phyloP scores from a whole-genome alignment of 805 yeast genomes.

The Spencermartinsiella europaea region DNA sequence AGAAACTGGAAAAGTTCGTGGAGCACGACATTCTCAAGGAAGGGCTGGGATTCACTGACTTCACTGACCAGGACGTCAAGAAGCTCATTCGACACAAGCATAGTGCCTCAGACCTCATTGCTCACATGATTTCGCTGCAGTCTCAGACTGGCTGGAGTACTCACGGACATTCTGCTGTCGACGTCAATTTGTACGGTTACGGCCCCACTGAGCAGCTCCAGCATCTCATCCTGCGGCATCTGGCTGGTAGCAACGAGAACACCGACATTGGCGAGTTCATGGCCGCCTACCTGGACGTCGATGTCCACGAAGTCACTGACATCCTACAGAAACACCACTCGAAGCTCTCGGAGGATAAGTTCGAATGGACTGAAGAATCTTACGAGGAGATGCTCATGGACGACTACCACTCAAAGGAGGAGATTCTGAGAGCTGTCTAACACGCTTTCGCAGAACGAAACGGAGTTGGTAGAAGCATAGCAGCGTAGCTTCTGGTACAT shows the following conservation, averaged over 20 bases:
- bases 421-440: not conserved
- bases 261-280: slow-evolving; percentile 76
- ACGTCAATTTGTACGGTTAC: slow-evolving; percentile 78
- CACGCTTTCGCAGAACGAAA: no score
- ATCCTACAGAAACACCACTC: slow-evolving; percentile 19
- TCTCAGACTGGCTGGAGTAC: slow-evolving; percentile 96
- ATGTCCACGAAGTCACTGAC: slow-evolving; percentile 27
- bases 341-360: slow-evolving; percentile 1
- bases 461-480: not conserved
- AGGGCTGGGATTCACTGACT: slow-evolving; percentile 65
- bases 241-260: slow-evolving; percentile 82
- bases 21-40: slow-evolving; percentile 48
- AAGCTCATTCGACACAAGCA: slow-evolving; percentile 35
- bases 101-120: slow-evolving; percentile 45
- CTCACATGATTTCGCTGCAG: slow-evolving; percentile 68
- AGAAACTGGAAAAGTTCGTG: slow-evolving; percentile 41
- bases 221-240: slow-evolving; percentile 32
- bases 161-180: slow-evolving; percentile 94
- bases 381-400: slow-evolving; percentile 1
- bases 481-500: not conserved
- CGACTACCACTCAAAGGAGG: slow-evolving; percentile 1
- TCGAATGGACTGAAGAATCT: slow-evolving; percentile 1
- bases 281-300: slow-evolving; percentile 44
- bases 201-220: slow-evolving; percentile 43
- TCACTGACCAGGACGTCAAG: slow-evolving; percentile 49